These are phyloP conservation scores for Mucor velutinosus DNA, from an alignment of 371 early-diverging fungal species.

Conservation along the genomic window DNA sequence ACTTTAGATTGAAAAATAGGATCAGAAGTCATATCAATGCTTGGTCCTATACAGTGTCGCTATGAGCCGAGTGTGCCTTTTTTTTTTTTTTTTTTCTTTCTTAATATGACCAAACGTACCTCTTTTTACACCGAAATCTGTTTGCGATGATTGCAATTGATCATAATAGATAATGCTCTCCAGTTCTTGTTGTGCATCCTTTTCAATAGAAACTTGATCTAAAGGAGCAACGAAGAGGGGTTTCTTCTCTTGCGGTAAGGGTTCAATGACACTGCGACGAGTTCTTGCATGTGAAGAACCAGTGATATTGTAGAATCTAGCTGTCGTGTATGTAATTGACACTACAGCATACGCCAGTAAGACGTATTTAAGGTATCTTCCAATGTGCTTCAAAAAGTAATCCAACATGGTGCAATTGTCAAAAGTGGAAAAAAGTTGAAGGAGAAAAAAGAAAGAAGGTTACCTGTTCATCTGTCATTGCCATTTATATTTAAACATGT, in stretches of 20 bases:
- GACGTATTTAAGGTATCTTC: slow-evolving; percentile 17
- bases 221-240: slow-evolving; percentile 6
- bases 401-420: background rate
- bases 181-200: slow-evolving; percentile 14
- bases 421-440: background rate
- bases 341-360: slow-evolving; percentile 26
- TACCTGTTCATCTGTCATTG: too few species aligned
- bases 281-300: slow-evolving; percentile 1
- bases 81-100: too few species aligned
- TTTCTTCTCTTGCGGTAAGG: slow-evolving; percentile 5
- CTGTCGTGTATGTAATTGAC: slow-evolving; percentile 21
- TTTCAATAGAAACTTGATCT: slow-evolving; percentile 10
- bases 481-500: background rate
- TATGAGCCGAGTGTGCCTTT: too few species aligned
- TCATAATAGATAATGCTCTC: background rate
- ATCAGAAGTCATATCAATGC: slow-evolving; percentile 18
- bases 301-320: slow-evolving; percentile 18
- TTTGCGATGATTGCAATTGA: background rate
- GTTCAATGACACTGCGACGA: slow-evolving; percentile 6
- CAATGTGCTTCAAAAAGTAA: slow-evolving; percentile 7
- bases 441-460: background rate
- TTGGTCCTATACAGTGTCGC: background rate
- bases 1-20: slow-evolving; percentile 51
- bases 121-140: background rate
- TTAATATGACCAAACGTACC: too few species aligned